Conservation (phyloP, 2,329 filamentous ascomycete genomes). For the Dothistroma septosporum region DNA sequence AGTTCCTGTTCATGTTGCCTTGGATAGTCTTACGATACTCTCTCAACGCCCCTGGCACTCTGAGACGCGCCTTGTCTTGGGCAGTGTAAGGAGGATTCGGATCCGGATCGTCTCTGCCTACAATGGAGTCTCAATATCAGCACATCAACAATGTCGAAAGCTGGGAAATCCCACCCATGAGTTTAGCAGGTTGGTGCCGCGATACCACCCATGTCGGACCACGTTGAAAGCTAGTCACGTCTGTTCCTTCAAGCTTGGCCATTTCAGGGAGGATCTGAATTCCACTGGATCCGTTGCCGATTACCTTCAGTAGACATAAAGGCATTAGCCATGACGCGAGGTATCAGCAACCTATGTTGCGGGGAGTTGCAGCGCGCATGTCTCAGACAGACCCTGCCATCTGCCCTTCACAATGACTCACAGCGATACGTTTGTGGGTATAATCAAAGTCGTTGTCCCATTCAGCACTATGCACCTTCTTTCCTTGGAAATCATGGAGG, state of each 20-base stretch:
- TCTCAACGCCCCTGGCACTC: slow-evolving; percentile 41
- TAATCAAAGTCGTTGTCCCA: slow-evolving; percentile 46
- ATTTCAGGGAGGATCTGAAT: slow-evolving; percentile 41
- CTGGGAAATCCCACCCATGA: slow-evolving; percentile 11
- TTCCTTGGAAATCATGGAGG: slow-evolving; percentile 44
- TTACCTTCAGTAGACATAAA: background rate
- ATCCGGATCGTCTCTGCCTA: slow-evolving; percentile 17
- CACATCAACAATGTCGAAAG: background rate
- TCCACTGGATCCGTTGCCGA: slow-evolving; percentile 28
- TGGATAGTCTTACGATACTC: slow-evolving; percentile 44
- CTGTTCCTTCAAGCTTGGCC: slow-evolving; percentile 30
- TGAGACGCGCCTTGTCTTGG: slow-evolving; percentile 30
- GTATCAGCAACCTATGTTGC: slow-evolving; percentile 30
- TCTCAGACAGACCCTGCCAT: no score
- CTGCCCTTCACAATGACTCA: slow-evolving; percentile 24
- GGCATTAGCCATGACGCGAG: background rate
- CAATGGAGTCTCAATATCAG: background rate
- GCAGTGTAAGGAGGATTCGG: slow-evolving; percentile 26
- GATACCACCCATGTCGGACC: slow-evolving; percentile 39
- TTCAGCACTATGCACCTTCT: slow-evolving; percentile 40
- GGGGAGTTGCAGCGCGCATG: slow-evolving; percentile 25
- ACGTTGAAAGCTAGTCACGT: slow-evolving; percentile 37
- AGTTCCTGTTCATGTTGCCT: slow-evolving; percentile 42
- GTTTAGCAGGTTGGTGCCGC: slow-evolving; percentile 15
- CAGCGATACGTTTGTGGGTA: slow-evolving; percentile 38